Base-by-base conservation (phyloP, 768 basidiomycete species). In the Leucocoprinus birnbaumii region DNA sequence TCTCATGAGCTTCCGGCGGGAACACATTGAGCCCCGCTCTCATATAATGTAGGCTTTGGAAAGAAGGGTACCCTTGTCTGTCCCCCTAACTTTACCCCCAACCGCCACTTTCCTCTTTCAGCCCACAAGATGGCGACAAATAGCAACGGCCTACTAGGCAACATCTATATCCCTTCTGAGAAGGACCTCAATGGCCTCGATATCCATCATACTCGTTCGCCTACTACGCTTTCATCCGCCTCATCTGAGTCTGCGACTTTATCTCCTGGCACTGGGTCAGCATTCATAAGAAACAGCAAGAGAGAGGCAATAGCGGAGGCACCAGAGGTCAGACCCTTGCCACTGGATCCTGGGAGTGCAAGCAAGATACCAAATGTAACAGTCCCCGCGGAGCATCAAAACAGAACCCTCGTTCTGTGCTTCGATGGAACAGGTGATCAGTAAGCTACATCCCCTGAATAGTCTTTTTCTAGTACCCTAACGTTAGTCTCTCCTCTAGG, bases 341-440 rank as follows among this genome's bases (percentile, higher is more conserved):
- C 53, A 10, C 7, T 35, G 10, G n/a, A 3, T 16, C 18, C 11
- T 9, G 13, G 38, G 6, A 38, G 13, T 7, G 26, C 6, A n/a
- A 16, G 14, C 25, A n/a, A 14, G 10, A 24, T 43, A 10, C 41
- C 41, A 16, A 43, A 49, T 34, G 21, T 55, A 6, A 41, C 48
- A 16, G 55, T 63, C 21, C 65, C 61, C 0, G 24, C 51, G 11
- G 56, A 57, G 1, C 62, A 64, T 42, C 51, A 59, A 3, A 45
- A 38, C n/a, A 64, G 68, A 21, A 67, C 66, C 0, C 59, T 84
- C 0, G 77, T 87, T 1, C 68, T 87, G 1, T 86, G 86, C 61
- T 87, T 87, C 61, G 86, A 87, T 64, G 82, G 73, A 0, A 71
- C 71, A 18, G 68, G 68, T 19, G 64, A 83, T 62, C 78, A 82